Evolutionary conservation across 805 yeast genomes (phyloP).

Genomic region (Schwanniomyces vanrijiae): DNA sequence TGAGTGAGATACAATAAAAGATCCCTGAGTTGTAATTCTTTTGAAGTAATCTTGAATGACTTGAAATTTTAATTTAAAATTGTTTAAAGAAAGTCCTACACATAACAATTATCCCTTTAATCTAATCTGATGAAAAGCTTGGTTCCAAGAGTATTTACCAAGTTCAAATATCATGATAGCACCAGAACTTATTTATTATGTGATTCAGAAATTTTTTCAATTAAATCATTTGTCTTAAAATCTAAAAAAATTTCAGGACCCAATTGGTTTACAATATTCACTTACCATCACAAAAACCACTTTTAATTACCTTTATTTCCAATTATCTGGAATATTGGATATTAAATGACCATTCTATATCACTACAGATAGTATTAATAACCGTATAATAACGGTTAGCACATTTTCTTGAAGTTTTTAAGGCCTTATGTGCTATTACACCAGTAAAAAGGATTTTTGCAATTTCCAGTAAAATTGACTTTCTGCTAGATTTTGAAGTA

Average conservation of each 20-base stretch:
- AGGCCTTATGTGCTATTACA: conserved; percentile 86
- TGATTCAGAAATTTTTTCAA: conserved; percentile 51
- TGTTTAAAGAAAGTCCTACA: conserved; percentile 80
- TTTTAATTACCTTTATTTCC: conserved; percentile 70
- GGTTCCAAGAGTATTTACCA: conserved; percentile 63
- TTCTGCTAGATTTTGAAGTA: conserved; percentile 72
- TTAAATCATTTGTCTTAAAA: conserved; percentile 54
- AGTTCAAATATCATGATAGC: conserved; percentile 76
- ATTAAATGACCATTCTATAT: conserved; percentile 75
- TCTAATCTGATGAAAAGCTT: conserved; percentile 50
- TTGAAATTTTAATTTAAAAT: conserved; percentile 63
- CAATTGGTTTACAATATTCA: conserved; percentile 47
- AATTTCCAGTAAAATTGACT: conserved; percentile 68
- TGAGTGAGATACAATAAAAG: conserved; percentile 85
- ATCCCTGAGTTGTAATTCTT: conserved; percentile 71
- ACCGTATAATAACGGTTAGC: conserved; percentile 76
- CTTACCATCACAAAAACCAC: conserved; percentile 69
- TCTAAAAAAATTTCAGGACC: conserved; percentile 69
- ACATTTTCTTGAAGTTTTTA: conserved; percentile 68
- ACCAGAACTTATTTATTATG: conserved; percentile 66
- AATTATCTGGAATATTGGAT: conserved; percentile 74
- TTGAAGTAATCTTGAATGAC: conserved; percentile 71
- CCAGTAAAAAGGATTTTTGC: conserved; percentile 91
- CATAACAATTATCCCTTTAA: conserved; percentile 31
- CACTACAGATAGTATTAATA: conserved; percentile 80